phyloP scores from a whole-genome alignment of 139 green algal genomes.

The Picochlorum sp. region DNA sequence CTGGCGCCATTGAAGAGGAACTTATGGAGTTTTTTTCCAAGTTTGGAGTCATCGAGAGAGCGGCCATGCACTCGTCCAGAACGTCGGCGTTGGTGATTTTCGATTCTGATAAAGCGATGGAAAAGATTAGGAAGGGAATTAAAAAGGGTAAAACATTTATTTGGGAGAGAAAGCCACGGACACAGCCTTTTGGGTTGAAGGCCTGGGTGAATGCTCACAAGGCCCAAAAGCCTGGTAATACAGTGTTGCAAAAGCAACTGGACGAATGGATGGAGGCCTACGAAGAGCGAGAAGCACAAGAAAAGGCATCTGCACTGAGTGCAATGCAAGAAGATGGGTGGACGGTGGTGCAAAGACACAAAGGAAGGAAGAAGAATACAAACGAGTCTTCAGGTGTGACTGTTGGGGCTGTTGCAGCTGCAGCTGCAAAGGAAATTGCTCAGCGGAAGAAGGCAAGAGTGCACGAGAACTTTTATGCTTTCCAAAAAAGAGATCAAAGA shows the following conservation, averaged over 20 bases:
- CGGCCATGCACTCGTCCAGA: slow-evolving; percentile 42
- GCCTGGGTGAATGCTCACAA: slow-evolving; percentile 57
- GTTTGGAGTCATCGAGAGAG: slow-evolving; percentile 46
- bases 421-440: slow-evolving; percentile 15
- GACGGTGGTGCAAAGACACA: slow-evolving; percentile 66
- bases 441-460: slow-evolving; percentile 3
- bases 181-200: slow-evolving; percentile 32
- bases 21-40: slow-evolving; percentile 32
- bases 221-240: slow-evolving; percentile 20
- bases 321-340: slow-evolving; percentile 58
- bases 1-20: slow-evolving; percentile 13
- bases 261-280: slow-evolving; percentile 54
- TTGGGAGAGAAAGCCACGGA: slow-evolving; percentile 9
- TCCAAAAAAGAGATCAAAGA: slow-evolving; percentile 56
- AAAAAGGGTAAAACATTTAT: slow-evolving; percentile 3
- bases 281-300: slow-evolving; percentile 39
- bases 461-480: slow-evolving; percentile 59
- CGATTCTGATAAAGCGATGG: background rate
- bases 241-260: slow-evolving; percentile 25
- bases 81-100: slow-evolving; percentile 48
- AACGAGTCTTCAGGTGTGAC: slow-evolving; percentile 17
- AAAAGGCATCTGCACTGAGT: slow-evolving; percentile 18
- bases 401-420: slow-evolving; percentile 43
- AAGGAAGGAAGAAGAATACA: slow-evolving; percentile 42
- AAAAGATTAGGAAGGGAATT: slow-evolving; percentile 11